Conservation (phyloP, 2,329 filamentous ascomycete genomes). For the Exophiala phaeomuriformis region DNA sequence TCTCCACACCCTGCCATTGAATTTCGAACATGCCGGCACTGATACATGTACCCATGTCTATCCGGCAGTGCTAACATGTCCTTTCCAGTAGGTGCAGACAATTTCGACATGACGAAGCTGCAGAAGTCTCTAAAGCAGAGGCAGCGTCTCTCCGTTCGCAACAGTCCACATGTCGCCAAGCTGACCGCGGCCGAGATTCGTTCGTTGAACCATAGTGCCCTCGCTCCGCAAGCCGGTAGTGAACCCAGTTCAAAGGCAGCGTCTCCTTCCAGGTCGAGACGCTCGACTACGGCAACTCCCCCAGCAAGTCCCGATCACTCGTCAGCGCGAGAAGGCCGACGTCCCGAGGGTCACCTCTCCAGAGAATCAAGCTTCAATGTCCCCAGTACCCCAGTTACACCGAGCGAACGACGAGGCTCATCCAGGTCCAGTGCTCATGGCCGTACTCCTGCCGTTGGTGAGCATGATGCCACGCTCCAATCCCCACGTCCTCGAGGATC, state of each 20-base stretch:
- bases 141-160: slow-evolving; percentile 19
- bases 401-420: slow-evolving; percentile 14
- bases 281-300: slow-evolving; percentile 19
- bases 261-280: slow-evolving; percentile 11
- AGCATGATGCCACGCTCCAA: slow-evolving; percentile 17
- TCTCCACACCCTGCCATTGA: slow-evolving; percentile 8
- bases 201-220: slow-evolving; percentile 23
- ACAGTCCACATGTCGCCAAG: slow-evolving; percentile 22
- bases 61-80: slow-evolving; percentile 12
- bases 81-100: slow-evolving; percentile 15
- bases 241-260: slow-evolving; percentile 18
- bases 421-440: slow-evolving; percentile 20
- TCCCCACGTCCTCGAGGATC: slow-evolving; percentile 21
- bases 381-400: slow-evolving; percentile 21
- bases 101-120: slow-evolving; percentile 27
- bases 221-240: slow-evolving; percentile 20
- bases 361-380: slow-evolving; percentile 14
- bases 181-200: slow-evolving; percentile 26
- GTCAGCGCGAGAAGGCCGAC: slow-evolving; percentile 5
- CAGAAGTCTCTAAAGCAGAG: slow-evolving; percentile 26
- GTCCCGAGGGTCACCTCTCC: slow-evolving; percentile 8
- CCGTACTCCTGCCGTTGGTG: slow-evolving; percentile 2
- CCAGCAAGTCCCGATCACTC: slow-evolving; percentile 19
- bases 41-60: slow-evolving; percentile 11
- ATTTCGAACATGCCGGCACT: background rate